Evolutionary conservation across 805 yeast genomes (phyloP), one percentile per base, ranked within the genome.

Genomic region (Candida taoyuanica): DNA sequence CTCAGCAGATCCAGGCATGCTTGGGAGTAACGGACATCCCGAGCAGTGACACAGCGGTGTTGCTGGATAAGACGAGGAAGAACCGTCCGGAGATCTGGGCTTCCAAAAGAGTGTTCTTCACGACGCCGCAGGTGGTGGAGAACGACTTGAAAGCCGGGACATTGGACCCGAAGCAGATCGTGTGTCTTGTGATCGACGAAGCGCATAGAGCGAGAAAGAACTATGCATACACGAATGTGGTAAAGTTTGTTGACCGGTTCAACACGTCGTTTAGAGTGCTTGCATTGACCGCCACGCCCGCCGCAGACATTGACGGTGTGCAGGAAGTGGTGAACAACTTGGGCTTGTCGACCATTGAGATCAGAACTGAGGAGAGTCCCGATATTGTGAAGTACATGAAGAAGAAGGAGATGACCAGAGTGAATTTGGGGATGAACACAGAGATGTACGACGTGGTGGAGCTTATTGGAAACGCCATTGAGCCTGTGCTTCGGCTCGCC

Each of bases 201-300:
- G 98, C 98, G 0, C 99, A 93, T 59, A 68, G 96, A 34, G 88
- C 97, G 0, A 81, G 81, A 36, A 96, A 96, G 0, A 82, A 85
- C 38, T 89, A 88, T 56, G 84, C 98, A 1, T 91, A 91, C 53
- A 81, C 81, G 33, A 82, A 84, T 39, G 89, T 91, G n/a, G 85
- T 85, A 3, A 67, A 75, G 45, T 79, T 76, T 49, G 58, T 85
- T 11, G 70, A 72, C 20, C 61, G 85, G 36, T 78, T 77, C 54
- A 80, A 76, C 43, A 69, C 76, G 1, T 75, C 85, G 2, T 82
- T 78, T 48, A 67, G 98, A 31, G 67, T 89, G 0, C 59, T 93
- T 36, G 98, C 96, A 0, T 65, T 93, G 45, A 88, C 98, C 0
- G 99, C 99, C 1, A 93, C 99, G 0, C 99, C 99, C 0, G 93